A percentile compares a stretch with the other conserved stretches of the same genome.
Conservation (phyloP, 2,329 filamentous ascomycete genomes). For the Cladophialophora chaetospira region DNA sequence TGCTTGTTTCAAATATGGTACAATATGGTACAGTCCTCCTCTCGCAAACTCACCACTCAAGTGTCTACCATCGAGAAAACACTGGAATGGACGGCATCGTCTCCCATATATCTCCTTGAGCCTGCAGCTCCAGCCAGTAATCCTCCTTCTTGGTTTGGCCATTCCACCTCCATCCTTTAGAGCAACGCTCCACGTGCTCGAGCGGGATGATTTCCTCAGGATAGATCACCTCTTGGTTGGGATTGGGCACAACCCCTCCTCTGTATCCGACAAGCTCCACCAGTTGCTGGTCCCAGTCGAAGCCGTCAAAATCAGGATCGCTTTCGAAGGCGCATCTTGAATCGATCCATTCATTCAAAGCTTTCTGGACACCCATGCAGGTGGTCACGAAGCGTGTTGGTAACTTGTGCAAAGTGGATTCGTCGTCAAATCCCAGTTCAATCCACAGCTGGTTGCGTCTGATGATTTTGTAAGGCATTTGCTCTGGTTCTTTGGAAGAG, state of each 20-base stretch:
- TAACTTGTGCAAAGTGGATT: too few species aligned
- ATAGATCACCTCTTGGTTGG: conserved; percentile 14
- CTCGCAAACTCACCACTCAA: neutral
- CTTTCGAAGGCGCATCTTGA: too few species aligned
- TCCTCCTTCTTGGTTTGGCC: conserved; percentile 1
- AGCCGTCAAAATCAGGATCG: too few species aligned
- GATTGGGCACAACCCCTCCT: neutral
- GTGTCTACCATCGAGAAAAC: neutral
- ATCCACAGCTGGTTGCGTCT: neutral
- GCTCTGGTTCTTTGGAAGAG: neutral
- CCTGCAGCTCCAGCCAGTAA: conserved; percentile 17
- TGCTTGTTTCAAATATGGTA: too few species aligned
- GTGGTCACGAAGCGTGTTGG: conserved; percentile 13
- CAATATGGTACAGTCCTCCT: neutral
- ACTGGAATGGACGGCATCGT: neutral
- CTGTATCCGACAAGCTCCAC: too few species aligned
- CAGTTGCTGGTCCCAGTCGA: neutral
- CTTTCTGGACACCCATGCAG: conserved; percentile 5
- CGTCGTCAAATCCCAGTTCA: too few species aligned
- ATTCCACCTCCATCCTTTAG: neutral
- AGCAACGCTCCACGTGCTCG: neutral
- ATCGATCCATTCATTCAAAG: neutral
- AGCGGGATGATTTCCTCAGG: conserved; percentile 22
- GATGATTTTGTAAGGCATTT: conserved; percentile 22
- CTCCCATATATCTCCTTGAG: conserved; percentile 18